Percentiles rank a stretch among this genome's conserved stretches.
Evolutionary conservation across 2,329 filamentous ascomycete genomes (phyloP).

Genomic region (Daldinia eschscholtzii): DNA sequence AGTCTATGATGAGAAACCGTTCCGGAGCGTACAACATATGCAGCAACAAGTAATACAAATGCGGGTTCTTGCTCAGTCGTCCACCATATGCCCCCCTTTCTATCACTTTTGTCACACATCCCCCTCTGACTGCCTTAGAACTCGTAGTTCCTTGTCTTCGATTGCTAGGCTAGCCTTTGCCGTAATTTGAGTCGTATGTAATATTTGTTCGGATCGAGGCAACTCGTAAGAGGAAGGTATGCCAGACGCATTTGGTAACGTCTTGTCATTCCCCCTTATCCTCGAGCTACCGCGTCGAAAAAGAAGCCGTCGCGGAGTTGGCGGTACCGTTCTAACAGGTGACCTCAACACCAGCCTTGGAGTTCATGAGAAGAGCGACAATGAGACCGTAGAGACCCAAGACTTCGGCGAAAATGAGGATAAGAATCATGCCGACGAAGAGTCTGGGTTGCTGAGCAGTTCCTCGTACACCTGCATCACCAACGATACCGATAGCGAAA

Average conservation of each 20-base stretch:
- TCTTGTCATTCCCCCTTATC: conserved; percentile 37
- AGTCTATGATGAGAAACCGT: conserved; percentile 51
- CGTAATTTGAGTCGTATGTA: conserved; percentile 32
- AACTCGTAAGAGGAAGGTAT: conserved; percentile 36
- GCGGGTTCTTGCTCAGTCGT: conserved; percentile 47
- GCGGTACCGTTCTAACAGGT: conserved; percentile 64
- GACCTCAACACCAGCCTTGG: conserved; percentile 78
- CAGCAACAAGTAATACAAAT: conserved; percentile 53
- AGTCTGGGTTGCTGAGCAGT: conserved; percentile 86
- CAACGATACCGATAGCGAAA: conserved; percentile 89
- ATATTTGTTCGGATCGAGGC: conserved; percentile 30
- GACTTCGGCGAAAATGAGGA: conserved; percentile 99
- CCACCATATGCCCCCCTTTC: conserved; percentile 45
- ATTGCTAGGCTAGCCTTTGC: conserved; percentile 29
- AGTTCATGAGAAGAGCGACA: conserved; percentile 99
- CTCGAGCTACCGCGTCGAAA: conserved; percentile 25
- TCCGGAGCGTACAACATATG: conserved; percentile 49
- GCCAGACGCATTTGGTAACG: conserved; percentile 35
- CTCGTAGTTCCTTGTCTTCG: conserved; percentile 27
- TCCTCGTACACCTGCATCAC: conserved; percentile 89
- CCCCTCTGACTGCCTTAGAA: conserved; percentile 39
- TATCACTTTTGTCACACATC: conserved; percentile 34
- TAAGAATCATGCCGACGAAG: conserved; percentile 98
- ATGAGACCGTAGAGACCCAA: conserved; percentile 99
- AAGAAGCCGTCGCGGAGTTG: conserved; percentile 7